A percentile compares a stretch with the other conserved stretches of the same genome.
phyloP scores from a whole-genome alignment of 805 yeast species.

The Wickerhamiella galacta region DNA sequence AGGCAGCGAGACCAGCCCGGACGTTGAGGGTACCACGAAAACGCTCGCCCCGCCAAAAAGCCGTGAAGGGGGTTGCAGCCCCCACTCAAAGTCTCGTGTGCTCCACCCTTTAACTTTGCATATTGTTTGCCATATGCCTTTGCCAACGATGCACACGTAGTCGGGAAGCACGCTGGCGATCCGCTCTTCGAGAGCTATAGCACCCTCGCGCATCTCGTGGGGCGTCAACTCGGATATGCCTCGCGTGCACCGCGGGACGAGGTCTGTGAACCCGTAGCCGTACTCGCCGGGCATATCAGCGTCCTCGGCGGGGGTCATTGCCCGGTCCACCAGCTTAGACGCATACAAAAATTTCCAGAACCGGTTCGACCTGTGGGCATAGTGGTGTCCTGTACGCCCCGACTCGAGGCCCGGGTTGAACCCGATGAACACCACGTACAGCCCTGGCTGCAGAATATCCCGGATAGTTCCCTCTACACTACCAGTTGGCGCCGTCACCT shows the following conservation, averaged over 20 bases:
- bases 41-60: constrained; percentile 21
- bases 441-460: constrained; percentile 15
- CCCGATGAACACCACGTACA: constrained; percentile 43
- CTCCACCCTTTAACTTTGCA: constrained; percentile 24
- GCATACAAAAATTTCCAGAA: constrained; percentile 52
- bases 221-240: constrained; percentile 37
- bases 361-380: constrained; percentile 51
- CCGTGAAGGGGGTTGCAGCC: constrained; percentile 22
- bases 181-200: constrained; percentile 33
- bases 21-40: constrained; percentile 55
- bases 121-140: constrained; percentile 56
- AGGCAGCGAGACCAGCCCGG: constrained; percentile 46
- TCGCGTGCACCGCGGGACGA: constrained; percentile 46
- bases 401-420: constrained; percentile 58
- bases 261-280: constrained; percentile 53
- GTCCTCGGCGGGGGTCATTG: constrained; percentile 27
- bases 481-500: too few relatives aligned
- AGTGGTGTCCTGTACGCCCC: constrained; percentile 45
- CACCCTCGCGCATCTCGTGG: constrained; percentile 38
- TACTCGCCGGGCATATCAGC: constrained; percentile 25
- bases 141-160: constrained; percentile 46
- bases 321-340: constrained; percentile 27
- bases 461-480: background rate
- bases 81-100: constrained; percentile 35
- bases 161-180: constrained; percentile 26